Conservation (phyloP, 208 protist species). For the Naegleria lovaniensis region DNA sequence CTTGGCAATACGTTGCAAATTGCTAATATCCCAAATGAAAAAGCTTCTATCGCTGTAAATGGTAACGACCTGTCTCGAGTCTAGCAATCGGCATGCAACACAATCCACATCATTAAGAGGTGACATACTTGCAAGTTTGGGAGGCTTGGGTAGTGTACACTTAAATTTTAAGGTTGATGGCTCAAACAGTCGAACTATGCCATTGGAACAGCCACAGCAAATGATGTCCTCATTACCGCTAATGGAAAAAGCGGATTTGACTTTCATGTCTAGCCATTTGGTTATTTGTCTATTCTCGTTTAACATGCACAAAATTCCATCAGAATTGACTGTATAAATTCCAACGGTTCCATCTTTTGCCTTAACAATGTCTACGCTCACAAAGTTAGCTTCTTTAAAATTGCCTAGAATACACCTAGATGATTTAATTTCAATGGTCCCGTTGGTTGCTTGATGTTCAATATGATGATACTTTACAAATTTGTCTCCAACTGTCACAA, state of each 20-base stretch:
- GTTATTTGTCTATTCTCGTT: constrained; percentile 17
- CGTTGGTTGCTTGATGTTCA: neutral
- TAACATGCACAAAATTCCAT: neutral
- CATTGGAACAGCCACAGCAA: constrained; percentile 32
- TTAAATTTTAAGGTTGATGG: constrained; percentile 35
- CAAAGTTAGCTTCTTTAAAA: constrained; percentile 8
- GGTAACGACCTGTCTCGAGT: neutral
- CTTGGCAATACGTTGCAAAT: constrained; percentile 35
- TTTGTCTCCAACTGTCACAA: constrained; percentile 17
- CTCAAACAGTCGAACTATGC: constrained; percentile 36
- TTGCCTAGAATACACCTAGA: neutral
- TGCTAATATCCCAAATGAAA: constrained; percentile 37
- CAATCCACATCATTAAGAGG: neutral
- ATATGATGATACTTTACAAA: neutral
- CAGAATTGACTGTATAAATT: neutral
- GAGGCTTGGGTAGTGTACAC: constrained; percentile 40
- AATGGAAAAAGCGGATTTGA: neutral
- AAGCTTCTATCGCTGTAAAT: constrained; percentile 37
- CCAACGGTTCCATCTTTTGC: neutral
- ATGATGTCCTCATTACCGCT: constrained; percentile 32
- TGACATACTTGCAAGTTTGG: neutral
- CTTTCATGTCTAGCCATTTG: constrained; percentile 40
- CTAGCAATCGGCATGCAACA: neutral
- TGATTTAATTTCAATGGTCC: neutral
- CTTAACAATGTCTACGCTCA: neutral